Evolutionary conservation across 768 basidiomycete genomes (phyloP), one percentile per base, ranked within the genome.

Genomic region (Paxillus ammoniavirescens): DNA sequence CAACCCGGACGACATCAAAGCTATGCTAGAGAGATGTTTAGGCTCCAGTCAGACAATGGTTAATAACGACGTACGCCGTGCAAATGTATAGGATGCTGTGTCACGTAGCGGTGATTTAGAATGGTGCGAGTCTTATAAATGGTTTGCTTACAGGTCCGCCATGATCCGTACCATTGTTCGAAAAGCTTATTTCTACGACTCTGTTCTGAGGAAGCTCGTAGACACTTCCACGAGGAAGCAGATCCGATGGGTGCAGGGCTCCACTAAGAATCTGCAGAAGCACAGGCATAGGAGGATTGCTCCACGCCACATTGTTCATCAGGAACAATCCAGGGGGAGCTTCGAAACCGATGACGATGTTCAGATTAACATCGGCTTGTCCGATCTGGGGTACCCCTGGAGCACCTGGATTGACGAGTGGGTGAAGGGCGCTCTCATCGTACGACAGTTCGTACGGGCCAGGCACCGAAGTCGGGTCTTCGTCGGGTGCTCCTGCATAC

Each of bases 191-290:
- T 53, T 82, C 80, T 28, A 82, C 73, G 49, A 60, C 74, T 57
- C 55, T 75, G 59, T 80, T 76, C 1, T 53, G 63, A 0, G 79
- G 77, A 3, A 86, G 71, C 1, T 63, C 55, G 54, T 78, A 79
- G 5, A 84, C 67, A 8, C 74, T 73, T 10, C 81, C 83, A 0
- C 50, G 15, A 0, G 82, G 84, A 10, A 85, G 60, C 8, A 86
- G 65, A 1, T 79, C 69, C n/a, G 70, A 67, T 0, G 83, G 71
- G 10, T 73, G 69, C 26, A 61, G 61, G 0, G 77, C 76, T 0
- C 84, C 84, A 51, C 77, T 83, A 31, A 86, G 62, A 33, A 84
- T 81, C 58, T 86, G 84, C 1, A 84, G 72, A 14, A 86, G 73
- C 3, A 83, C 80, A 0, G 84, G 82, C 1, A 77, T 65, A 0